A percentile compares a stretch with the other conserved stretches of the same genome.
phyloP scores from a whole-genome alignment of 1,284 basidiomycete genomes.

The Ceratobasidium sp. region DNA sequence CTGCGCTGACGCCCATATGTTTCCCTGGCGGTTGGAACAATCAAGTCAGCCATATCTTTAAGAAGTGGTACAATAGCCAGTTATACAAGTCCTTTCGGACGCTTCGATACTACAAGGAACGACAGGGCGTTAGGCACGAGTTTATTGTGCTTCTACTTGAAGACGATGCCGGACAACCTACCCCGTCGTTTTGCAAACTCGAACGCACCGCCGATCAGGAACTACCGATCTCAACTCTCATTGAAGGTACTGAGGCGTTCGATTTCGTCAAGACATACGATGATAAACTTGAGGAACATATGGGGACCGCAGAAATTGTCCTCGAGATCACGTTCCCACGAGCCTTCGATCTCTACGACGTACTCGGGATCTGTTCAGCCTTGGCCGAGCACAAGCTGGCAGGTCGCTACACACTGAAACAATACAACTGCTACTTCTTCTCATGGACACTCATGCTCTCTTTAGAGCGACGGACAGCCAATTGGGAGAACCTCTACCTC shows the following conservation, averaged over 20 bases:
- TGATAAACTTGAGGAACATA: too few relatives aligned
- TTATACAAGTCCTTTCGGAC: too few relatives aligned
- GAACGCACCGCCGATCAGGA: background rate
- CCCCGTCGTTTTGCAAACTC: background rate
- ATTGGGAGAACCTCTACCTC: background rate
- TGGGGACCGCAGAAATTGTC: too few relatives aligned
- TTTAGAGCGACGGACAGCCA: background rate
- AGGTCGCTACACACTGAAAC: background rate
- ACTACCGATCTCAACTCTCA: background rate
- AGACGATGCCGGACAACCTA: background rate
- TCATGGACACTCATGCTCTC: constrained; percentile 1
- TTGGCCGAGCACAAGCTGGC: background rate
- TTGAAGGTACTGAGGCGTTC: background rate
- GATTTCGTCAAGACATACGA: background rate
- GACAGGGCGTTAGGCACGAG: background rate
- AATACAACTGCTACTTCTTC: constrained; percentile 34
- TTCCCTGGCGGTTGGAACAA: too few relatives aligned
- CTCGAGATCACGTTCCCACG: background rate
- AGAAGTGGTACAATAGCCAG: too few relatives aligned
- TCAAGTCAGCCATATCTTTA: too few relatives aligned
- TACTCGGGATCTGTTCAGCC: background rate
- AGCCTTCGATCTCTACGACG: constrained; percentile 4
- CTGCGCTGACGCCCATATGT: too few relatives aligned
- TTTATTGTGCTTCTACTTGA: background rate
- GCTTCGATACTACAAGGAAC: constrained; percentile 17